phyloP scores from a whole-genome alignment of 805 yeast genomes.

The Nakazawaea ambrosiae region DNA sequence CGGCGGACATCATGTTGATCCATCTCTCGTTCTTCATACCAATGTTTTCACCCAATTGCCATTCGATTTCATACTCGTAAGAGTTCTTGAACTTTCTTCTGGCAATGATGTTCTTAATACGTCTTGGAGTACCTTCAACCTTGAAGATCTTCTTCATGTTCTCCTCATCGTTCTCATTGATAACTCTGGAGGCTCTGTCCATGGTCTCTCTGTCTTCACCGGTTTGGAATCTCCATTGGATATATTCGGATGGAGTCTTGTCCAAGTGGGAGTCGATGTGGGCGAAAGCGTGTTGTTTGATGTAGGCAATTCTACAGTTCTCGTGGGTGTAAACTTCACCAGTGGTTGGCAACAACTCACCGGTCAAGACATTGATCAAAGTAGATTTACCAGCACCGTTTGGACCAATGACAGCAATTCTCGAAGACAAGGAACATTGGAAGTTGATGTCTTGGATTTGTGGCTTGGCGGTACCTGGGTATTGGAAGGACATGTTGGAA shows the following conservation, averaged over 20 bases:
- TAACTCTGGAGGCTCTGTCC: slow-evolving; percentile 99
- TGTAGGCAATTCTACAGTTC: slow-evolving; percentile 99
- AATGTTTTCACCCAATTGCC: slow-evolving; percentile 95
- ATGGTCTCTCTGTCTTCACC: slow-evolving; percentile 99
- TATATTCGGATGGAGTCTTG: slow-evolving; percentile 99
- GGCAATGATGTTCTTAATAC: slow-evolving; percentile 87
- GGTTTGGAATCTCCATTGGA: slow-evolving; percentile 99
- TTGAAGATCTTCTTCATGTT: slow-evolving; percentile 99
- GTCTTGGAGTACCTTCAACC: slow-evolving; percentile 98
- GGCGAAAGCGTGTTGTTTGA: slow-evolving; percentile 99
- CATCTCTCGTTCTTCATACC: slow-evolving; percentile 99
- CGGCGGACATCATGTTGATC: slow-evolving; percentile 99
- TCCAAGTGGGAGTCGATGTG: slow-evolving; percentile 98
- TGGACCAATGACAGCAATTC: slow-evolving; percentile 99
- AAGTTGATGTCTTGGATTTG: slow-evolving; percentile 86
- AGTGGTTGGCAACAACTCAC: slow-evolving; percentile 95
- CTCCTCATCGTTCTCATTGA: slow-evolving; percentile 93
- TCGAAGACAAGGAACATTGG: slow-evolving; percentile 98
- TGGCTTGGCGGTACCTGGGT: slow-evolving; percentile 97
- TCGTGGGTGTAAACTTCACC: slow-evolving; percentile 99
- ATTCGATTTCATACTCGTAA: slow-evolving; percentile 98
- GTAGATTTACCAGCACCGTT: slow-evolving; percentile 99
- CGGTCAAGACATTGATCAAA: slow-evolving; percentile 96
- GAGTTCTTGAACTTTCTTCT: slow-evolving; percentile 99
- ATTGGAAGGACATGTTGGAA: slow-evolving; percentile 96